phyloP scores from a whole-genome alignment of 352 stramenopile genomes.

The Peronospora farinosa region DNA sequence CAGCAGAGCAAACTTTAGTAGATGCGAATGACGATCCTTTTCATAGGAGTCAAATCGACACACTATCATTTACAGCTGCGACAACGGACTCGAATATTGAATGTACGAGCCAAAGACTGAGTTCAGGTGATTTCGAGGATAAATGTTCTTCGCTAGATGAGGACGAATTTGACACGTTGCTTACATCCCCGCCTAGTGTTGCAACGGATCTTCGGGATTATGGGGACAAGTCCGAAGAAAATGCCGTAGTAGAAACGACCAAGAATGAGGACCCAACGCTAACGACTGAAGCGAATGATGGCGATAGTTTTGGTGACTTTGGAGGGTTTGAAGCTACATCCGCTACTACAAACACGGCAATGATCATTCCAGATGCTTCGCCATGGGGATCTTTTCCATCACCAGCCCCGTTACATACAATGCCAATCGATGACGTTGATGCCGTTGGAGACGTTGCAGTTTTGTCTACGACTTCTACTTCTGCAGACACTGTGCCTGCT shows the following conservation, averaged over 20 bases:
- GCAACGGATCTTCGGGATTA: neutral
- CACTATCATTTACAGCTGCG: conserved; percentile 1
- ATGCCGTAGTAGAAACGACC: neutral
- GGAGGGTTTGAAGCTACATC: conserved; percentile 14
- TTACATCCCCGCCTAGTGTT: neutral
- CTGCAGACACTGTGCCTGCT: conserved; percentile 1
- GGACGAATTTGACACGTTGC: conserved; percentile 3
- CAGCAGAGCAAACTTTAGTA: conserved; percentile 1
- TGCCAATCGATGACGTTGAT: conserved; percentile 11
- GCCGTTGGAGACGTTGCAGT: conserved; percentile 12
- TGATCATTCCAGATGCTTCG: conserved; percentile 6
- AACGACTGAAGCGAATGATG: conserved; percentile 8
- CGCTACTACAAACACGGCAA: neutral
- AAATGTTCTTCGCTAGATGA: neutral
- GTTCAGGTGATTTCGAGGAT: neutral
- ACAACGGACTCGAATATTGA: neutral
- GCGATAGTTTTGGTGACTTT: conserved; percentile 44
- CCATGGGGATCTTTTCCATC: conserved; percentile 12
- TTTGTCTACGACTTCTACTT: conserved; percentile 1
- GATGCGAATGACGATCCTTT: conserved; percentile 3
- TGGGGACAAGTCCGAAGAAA: neutral
- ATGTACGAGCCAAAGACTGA: neutral
- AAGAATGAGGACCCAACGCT: conserved; percentile 2
- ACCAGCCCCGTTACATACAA: conserved; percentile 6
- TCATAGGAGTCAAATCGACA: neutral